Percentiles rank a stretch among this genome's conserved stretches.
phyloP scores from a whole-genome alignment of 192 early-diverging fungal genomes.

The Backusella westeae region DNA sequence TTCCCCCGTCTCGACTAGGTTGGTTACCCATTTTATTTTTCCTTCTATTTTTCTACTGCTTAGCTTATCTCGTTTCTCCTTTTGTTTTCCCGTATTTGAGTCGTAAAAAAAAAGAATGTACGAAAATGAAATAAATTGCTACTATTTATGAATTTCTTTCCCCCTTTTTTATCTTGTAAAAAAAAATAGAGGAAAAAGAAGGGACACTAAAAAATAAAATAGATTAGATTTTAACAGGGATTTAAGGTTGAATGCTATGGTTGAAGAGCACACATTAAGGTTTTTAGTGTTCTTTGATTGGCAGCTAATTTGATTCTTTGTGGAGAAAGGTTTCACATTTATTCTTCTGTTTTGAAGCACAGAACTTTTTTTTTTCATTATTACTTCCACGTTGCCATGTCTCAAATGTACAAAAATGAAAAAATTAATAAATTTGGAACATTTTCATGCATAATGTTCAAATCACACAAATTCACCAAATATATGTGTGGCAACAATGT shows the following conservation, averaged over 20 bases:
- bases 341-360: neutral
- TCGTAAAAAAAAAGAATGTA: neutral
- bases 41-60: neutral
- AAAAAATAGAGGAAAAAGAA: neutral
- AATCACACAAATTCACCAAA: neutral
- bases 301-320: neutral
- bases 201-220: neutral
- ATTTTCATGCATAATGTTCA: neutral
- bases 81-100: neutral
- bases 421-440: neutral
- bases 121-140: neutral
- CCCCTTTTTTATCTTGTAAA: neutral
- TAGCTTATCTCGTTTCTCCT: neutral
- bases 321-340: neutral
- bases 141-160: neutral
- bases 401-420: neutral
- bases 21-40: constrained; percentile 18
- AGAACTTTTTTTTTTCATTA: neutral
- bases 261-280: neutral
- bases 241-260: neutral
- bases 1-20: constrained; percentile 12
- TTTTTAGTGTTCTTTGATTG: neutral
- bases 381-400: neutral
- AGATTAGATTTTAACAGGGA: neutral
- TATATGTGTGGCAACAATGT: neutral